phyloP scores from a whole-genome alignment of 2,329 filamentous ascomycete genomes.

The Coleophoma crateriformis region DNA sequence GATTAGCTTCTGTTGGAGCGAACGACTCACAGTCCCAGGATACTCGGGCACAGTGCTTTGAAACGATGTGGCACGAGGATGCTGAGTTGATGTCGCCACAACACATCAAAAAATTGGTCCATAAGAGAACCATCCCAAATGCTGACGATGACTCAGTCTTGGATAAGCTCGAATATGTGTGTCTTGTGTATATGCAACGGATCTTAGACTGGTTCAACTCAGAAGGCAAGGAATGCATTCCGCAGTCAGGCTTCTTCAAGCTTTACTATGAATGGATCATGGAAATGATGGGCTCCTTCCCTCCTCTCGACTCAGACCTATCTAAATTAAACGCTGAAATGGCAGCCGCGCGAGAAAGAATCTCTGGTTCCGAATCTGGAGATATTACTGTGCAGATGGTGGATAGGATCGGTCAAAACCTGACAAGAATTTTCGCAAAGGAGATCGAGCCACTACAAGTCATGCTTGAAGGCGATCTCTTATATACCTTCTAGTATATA shows the following conservation, averaged over 20 bases:
- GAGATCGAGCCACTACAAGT: conserved; percentile 8
- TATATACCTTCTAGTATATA: conserved; percentile 5
- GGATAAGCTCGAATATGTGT: neutral
- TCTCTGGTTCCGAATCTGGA: neutral
- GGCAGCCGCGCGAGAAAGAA: neutral
- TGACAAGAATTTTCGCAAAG: conserved; percentile 5
- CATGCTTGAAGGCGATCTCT: conserved; percentile 9
- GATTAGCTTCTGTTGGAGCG: neutral
- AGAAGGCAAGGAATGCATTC: no score
- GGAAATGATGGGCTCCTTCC: no score
- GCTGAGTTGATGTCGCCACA: neutral
- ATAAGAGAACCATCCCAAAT: neutral
- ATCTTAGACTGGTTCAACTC: no score
- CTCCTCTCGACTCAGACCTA: neutral
- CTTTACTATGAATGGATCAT: no score
- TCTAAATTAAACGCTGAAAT: neutral
- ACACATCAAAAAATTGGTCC: neutral
- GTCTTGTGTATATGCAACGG: no score
- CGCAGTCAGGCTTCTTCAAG: no score
- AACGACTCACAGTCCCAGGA: neutral
- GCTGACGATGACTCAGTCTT: neutral
- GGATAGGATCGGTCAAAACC: conserved; percentile 18
- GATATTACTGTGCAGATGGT: conserved; percentile 19
- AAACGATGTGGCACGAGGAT: neutral
- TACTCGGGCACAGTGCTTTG: neutral